Base-by-base conservation (phyloP, 306 rosid species). In the Comarum palustre region DNA sequence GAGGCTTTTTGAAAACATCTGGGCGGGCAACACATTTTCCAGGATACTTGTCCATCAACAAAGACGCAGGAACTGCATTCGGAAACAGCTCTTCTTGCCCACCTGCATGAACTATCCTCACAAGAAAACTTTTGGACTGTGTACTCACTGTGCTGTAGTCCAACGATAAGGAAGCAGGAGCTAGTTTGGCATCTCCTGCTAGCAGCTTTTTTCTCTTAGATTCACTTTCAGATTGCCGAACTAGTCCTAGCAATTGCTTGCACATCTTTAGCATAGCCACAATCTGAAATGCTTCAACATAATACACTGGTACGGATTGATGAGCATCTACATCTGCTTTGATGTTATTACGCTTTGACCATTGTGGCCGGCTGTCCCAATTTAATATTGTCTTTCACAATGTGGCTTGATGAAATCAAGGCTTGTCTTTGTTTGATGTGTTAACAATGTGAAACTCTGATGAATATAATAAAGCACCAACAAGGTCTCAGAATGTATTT, bases 1-100 rank as follows among this genome's bases (percentile, higher is more conserved):
- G 91, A 31, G 96, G 96, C 64, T 65, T 42, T 72, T 36, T 88
- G 84, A 90, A 90, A 42, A 92, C 95, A 20, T 92, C 88, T 1
- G 93, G 92, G 63, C 59, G 70, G 4, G 91, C 87, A 36, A 88
- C 73, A 58, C 82, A 84, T 83, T 85, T 89, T 12, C 92, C 96
- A 2, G 91, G 96, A 73, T 89, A 80, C 71, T 84, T 89, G 59
- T 71, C 73, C 83, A 93, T 86, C 84, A 93, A 39, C 55, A 27
- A 66, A 14, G 82, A 72, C n/a, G 84, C 97, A 31, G 84, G 81
- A 65, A 89, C 69, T 16, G 79, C 90, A 69, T 83, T 74, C 34
- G 55, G 73, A 67, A 80, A 89, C 70, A 72, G 71, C 52, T 93
- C 92, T 69, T 83, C 82, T 66, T 72, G 77, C 12, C 98, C 93